Conservation (phyloP, 108 stramenopile species). For the Bacterosira constricta region DNA sequence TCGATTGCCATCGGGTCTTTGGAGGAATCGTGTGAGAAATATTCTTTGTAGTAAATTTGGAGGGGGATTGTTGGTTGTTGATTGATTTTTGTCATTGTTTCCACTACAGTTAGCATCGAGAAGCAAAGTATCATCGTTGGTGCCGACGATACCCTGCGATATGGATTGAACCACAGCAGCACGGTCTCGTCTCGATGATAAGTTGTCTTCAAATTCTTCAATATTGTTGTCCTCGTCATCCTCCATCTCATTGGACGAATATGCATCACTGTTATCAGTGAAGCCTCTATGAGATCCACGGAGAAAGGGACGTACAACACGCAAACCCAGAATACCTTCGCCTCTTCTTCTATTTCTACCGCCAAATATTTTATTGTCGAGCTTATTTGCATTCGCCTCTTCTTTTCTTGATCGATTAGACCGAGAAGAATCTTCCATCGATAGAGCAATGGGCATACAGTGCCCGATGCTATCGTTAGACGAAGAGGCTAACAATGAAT, state of each 20-base stretch:
- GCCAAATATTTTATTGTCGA: not conserved
- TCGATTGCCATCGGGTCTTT: not conserved
- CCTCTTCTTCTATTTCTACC: not conserved
- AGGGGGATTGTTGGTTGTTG: not conserved
- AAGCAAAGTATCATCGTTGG: slow-evolving; percentile 3
- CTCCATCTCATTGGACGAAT: not conserved
- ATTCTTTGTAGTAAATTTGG: not conserved
- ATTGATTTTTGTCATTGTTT: not conserved
- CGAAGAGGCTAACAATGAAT: not conserved
- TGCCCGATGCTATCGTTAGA: slow-evolving; percentile 4
- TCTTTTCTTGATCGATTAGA: not conserved
- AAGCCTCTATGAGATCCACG: slow-evolving; percentile 23
- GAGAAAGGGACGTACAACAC: slow-evolving; percentile 36
- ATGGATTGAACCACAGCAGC: slow-evolving; percentile 31
- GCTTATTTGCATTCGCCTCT: not conserved
- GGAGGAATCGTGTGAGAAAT: slow-evolving; percentile 6
- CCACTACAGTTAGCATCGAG: not conserved
- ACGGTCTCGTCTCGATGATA: slow-evolving; percentile 15
- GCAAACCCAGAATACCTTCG: slow-evolving; percentile 4
- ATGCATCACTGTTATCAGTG: slow-evolving; percentile 1
- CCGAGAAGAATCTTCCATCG: not conserved
- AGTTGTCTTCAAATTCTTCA: not conserved
- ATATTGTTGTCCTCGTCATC: not conserved
- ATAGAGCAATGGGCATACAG: not conserved
- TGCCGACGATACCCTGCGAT: slow-evolving; percentile 32